Conservation (phyloP, 2,329 filamentous ascomycete species). For the Apiospora saccharicola region DNA sequence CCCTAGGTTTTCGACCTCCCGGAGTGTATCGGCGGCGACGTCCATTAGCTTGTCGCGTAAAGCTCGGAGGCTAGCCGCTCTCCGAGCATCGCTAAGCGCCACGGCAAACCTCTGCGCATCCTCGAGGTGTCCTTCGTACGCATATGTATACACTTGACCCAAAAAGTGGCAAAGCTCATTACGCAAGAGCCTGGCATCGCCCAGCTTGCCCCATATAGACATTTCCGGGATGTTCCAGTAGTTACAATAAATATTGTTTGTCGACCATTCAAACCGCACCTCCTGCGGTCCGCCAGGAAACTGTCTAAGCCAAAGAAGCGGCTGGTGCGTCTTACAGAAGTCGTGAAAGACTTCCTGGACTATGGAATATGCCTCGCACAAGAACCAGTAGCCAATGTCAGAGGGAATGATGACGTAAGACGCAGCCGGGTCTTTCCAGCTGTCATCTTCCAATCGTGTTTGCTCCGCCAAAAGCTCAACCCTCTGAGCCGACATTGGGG, state of each 20-base stretch:
- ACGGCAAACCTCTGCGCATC: not conserved
- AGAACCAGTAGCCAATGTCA: not conserved
- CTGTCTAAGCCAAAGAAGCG: accelerated
- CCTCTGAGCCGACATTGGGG: not conserved
- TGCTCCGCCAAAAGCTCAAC: not conserved
- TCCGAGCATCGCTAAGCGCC: not conserved
- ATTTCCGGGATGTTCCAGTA: not conserved
- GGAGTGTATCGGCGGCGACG: not conserved
- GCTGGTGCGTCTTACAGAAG: not conserved
- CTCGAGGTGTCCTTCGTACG: not conserved
- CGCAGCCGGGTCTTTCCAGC: not conserved
- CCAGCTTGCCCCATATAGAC: not conserved
- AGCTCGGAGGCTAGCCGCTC: not conserved
- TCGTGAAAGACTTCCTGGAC: not conserved
- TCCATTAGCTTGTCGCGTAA: not conserved
- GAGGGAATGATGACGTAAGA: not conserved
- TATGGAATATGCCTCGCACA: not conserved
- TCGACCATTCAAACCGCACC: not conserved
- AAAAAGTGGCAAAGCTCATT: not conserved
- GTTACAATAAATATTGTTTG: too few relatives aligned
- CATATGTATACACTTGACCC: too few relatives aligned
- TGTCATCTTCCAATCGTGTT: not conserved
- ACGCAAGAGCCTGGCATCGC: not conserved
- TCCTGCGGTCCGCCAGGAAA: not conserved
- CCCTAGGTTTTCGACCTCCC: not conserved